A percentile compares a stretch with the other conserved stretches of the same genome.
Conservation (phyloP, 2,329 filamentous ascomycete genomes). For the Monosporascus sp. region DNA sequence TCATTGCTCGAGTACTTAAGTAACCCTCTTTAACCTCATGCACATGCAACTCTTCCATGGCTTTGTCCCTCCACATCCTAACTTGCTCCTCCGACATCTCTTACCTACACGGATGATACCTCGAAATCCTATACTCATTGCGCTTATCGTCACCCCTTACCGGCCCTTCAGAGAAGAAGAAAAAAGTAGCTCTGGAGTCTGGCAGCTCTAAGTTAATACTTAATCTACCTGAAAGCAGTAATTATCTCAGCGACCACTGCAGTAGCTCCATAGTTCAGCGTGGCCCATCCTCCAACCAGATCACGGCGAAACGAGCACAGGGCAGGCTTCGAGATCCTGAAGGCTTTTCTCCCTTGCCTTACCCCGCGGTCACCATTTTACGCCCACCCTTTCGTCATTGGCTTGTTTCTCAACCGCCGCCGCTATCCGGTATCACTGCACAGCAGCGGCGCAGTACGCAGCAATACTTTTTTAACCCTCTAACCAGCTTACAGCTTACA, state of each 20-base stretch:
- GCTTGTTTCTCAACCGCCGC: not conserved
- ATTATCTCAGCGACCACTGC: not conserved
- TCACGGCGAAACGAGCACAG: not conserved
- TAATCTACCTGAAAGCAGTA: not conserved
- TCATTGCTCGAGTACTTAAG: too few species aligned
- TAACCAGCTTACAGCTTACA: not conserved
- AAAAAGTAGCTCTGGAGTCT: not conserved
- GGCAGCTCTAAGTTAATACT: not conserved
- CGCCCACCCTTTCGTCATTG: not conserved
- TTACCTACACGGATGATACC: too few species aligned
- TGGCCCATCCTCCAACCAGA: not conserved
- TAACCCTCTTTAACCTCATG: too few species aligned
- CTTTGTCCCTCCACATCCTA: too few species aligned
- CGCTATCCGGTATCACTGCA: not conserved
- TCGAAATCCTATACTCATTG: too few species aligned
- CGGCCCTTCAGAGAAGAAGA: not conserved
- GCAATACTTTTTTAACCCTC: not conserved
- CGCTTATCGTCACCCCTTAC: not conserved
- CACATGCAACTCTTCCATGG: too few species aligned
- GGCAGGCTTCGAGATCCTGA: not conserved
- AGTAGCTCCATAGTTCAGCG: not conserved
- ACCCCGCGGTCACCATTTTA: not conserved
- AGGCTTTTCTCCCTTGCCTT: not conserved
- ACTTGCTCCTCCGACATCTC: too few species aligned
- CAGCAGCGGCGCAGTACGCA: not conserved